phyloP scores from a whole-genome alignment of 2,329 filamentous ascomycete genomes.

The Cladophialophora bantiana region DNA sequence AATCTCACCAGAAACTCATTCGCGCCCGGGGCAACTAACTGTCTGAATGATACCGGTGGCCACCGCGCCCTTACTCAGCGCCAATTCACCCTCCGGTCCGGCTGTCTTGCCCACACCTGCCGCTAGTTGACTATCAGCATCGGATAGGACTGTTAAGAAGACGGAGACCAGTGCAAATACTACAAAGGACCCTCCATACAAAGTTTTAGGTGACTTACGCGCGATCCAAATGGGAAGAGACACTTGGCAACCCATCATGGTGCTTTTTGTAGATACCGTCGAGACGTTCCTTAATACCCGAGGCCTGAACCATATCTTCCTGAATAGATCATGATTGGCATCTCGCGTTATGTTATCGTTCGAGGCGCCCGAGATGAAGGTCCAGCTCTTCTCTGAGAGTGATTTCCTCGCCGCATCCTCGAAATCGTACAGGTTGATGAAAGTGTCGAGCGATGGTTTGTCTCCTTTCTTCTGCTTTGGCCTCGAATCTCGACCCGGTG shows the following conservation, averaged over 20 bases:
- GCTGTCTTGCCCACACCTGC: constrained; percentile 51
- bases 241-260: constrained; percentile 34
- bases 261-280: constrained; percentile 47
- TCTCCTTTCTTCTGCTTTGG: constrained; percentile 30
- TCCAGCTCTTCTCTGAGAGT: constrained; percentile 40
- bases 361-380: constrained; percentile 42
- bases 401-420: constrained; percentile 33
- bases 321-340: constrained; percentile 44
- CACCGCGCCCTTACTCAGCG: constrained; percentile 44
- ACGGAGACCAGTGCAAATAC: not conserved
- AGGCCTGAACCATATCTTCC: constrained; percentile 56
- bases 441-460: constrained; percentile 32
- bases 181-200: not conserved
- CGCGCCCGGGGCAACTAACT: constrained; percentile 58
- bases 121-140: constrained; percentile 8
- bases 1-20: not conserved
- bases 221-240: constrained; percentile 37
- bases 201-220: constrained; percentile 9
- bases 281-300: constrained; percentile 53
- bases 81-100: constrained; percentile 54
- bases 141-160: not conserved
- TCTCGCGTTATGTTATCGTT: constrained; percentile 35
- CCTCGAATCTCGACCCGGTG: constrained; percentile 11
- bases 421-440: constrained; percentile 38
- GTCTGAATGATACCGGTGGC: constrained; percentile 44